These are phyloP conservation scores for Eucalyptus fibrosa DNA, from an alignment of 345 rosid species.

Conservation along the genomic window DNA sequence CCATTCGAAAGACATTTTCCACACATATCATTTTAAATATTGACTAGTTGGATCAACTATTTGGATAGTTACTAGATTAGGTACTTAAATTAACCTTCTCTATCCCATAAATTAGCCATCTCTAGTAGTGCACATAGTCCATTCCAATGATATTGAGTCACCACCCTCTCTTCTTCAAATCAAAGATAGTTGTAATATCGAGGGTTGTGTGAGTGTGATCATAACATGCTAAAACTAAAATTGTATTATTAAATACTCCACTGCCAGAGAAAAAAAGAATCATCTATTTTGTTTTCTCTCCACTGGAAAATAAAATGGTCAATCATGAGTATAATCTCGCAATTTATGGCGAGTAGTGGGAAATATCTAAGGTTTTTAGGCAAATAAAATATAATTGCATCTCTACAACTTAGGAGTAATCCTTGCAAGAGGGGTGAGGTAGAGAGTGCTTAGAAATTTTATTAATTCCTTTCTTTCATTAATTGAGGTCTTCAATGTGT, in stretches of 20 bases:
- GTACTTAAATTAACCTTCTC: not conserved
- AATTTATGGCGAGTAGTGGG: not conserved
- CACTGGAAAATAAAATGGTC: not conserved
- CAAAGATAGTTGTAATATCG: not conserved
- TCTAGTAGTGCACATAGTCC: accelerated
- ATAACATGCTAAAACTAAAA: not conserved
- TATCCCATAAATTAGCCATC: not conserved
- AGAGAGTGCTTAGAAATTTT: not conserved
- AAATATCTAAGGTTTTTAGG: not conserved
- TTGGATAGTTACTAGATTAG: not conserved
- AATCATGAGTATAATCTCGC: not conserved
- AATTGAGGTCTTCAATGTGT: not conserved
- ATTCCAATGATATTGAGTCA: not conserved
- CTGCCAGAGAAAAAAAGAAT: accelerated
- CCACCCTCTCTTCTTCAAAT: not conserved
- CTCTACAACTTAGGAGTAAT: not conserved
- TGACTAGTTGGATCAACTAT: not conserved
- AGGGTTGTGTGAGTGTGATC: not conserved
- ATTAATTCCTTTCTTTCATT: not conserved
- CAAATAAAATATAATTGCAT: not conserved
- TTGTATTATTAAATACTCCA: not conserved
- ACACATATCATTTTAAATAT: not conserved
- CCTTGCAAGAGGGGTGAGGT: not conserved
- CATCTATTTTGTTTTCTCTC: not conserved
- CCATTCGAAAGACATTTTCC: accelerated